A percentile compares a stretch with the other conserved stretches of the same genome.
phyloP scores from a whole-genome alignment of 2,329 filamentous ascomycete genomes.

The Bertia moriformis region DNA sequence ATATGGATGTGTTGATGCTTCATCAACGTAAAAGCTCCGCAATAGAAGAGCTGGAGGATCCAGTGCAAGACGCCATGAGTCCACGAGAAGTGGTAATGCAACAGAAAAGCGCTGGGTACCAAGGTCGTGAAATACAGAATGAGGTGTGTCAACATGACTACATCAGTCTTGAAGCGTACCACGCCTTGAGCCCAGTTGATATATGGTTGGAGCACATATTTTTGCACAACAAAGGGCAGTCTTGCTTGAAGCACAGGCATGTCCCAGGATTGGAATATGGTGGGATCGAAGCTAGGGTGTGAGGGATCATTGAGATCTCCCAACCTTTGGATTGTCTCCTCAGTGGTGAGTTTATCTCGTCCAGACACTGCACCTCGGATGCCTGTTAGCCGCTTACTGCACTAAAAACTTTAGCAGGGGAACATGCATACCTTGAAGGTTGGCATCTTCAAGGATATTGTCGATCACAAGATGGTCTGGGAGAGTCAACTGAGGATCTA shows the following conservation, averaged over 20 bases:
- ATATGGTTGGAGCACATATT: conserved; percentile 43
- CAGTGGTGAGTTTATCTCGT: not conserved
- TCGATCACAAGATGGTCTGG: not conserved
- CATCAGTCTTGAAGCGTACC: conserved; percentile 55
- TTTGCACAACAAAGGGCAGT: conserved; percentile 21
- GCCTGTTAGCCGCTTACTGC: too few relatives aligned
- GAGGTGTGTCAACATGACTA: conserved; percentile 66
- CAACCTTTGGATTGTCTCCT: conserved; percentile 11
- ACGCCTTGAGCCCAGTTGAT: conserved; percentile 34
- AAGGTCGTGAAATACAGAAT: conserved; percentile 57
- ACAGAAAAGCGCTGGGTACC: conserved; percentile 50
- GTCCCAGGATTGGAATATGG: conserved; percentile 36
- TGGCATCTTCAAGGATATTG: not conserved
- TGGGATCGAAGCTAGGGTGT: conserved; percentile 33
- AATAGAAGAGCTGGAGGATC: conserved; percentile 51
- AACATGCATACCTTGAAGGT: too few relatives aligned
- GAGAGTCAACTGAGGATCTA: not conserved
- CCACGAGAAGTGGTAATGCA: conserved; percentile 55
- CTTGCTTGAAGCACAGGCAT: conserved; percentile 22
- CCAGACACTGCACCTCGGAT: not conserved
- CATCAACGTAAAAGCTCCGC: conserved; percentile 65
- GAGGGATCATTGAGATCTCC: conserved; percentile 31
- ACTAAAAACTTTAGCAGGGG: too few relatives aligned
- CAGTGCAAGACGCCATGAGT: conserved; percentile 52
- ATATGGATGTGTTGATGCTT: conserved; percentile 77